Evolutionary conservation across 768 basidiomycete genomes (phyloP).

Genomic region (Amanita muscaria): DNA sequence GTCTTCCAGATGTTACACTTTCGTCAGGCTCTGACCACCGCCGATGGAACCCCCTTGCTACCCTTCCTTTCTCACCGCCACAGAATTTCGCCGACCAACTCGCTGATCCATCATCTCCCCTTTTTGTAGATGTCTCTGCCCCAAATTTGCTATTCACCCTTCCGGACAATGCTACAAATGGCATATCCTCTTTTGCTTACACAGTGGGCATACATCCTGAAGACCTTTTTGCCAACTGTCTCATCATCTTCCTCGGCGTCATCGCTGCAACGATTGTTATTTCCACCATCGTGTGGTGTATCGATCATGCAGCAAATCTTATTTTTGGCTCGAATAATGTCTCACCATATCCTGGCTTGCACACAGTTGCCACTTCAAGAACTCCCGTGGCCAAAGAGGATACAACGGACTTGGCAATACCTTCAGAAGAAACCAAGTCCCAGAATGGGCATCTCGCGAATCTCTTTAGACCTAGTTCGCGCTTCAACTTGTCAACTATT

Average conservation of each 20-base stretch:
- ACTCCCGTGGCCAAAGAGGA: background rate
- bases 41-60: conserved; percentile 64
- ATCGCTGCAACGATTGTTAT: conserved; percentile 61
- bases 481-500: conserved; percentile 26
- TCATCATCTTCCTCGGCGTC: conserved; percentile 78
- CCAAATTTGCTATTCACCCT: conserved; percentile 72
- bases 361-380: conserved; percentile 5
- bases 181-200: conserved; percentile 79
- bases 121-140: conserved; percentile 62
- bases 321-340: conserved; percentile 41
- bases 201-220: conserved; percentile 74
- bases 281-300: conserved; percentile 62
- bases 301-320: conserved; percentile 49
- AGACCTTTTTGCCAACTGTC: conserved; percentile 75
- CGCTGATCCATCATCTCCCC: conserved; percentile 55
- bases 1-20: conserved; percentile 61
- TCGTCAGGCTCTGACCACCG: conserved; percentile 32
- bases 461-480: conserved; percentile 25
- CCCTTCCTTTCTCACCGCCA: conserved; percentile 53
- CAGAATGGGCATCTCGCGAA: conserved; percentile 31
- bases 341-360: conserved; percentile 24
- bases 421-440: conserved; percentile 42
- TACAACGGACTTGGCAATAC: background rate
- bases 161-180: conserved; percentile 49
- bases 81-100: conserved; percentile 69